Evolutionary conservation across 495 filamentous ascomycete genomes (phyloP), one percentile per base, ranked within the genome.

Genomic region (Aspergillus sparsus): DNA sequence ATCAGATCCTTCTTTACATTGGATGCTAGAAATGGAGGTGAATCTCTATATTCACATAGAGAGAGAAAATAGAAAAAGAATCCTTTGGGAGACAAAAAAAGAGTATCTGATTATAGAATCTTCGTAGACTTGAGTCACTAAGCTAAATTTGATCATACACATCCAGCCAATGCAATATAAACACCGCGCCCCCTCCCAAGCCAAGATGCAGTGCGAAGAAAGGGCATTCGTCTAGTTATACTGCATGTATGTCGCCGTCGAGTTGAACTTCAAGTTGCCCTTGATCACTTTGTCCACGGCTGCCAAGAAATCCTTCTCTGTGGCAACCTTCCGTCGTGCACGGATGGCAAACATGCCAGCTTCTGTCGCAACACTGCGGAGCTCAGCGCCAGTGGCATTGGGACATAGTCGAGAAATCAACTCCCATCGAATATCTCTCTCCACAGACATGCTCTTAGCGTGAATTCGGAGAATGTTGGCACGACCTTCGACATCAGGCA

Each of bases 261-360:
- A 96, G 83, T 97, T 98, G 82, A 98, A 98, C 83, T 98, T 98
- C 72, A 97, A 80, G 74, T 97, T 97, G 60, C 92, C 92, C 85
- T 97, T 97, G 78, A 98, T 98, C 55, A 98, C 94, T 86, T 98
- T 98, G 79, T 98, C 94, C 60, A 98, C 94, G 13, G 93, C 92
- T 16, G 89, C 89, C 73, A 98, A 82, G 78, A 98, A 98, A 80
- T 98, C 94, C 85, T 98, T 98, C 86, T 98, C 94, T 18, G 93
- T 93, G 5, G 94, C 93, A 10, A 98, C 92, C 90, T 98, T 98
- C 72, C 94, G 87, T 73, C 94, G 82, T 39, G 95, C 94, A 53
- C 94, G 86, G 68, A 98, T 98, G 46, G 94, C 95, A 73, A 96
- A 98, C 95, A 98, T 98, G 62, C 94, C 94, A 9, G 94, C 94